Percentiles rank a stretch among this genome's conserved stretches.
phyloP scores from a whole-genome alignment of 352 stramenopile species.

The Pythium insidiosum region DNA sequence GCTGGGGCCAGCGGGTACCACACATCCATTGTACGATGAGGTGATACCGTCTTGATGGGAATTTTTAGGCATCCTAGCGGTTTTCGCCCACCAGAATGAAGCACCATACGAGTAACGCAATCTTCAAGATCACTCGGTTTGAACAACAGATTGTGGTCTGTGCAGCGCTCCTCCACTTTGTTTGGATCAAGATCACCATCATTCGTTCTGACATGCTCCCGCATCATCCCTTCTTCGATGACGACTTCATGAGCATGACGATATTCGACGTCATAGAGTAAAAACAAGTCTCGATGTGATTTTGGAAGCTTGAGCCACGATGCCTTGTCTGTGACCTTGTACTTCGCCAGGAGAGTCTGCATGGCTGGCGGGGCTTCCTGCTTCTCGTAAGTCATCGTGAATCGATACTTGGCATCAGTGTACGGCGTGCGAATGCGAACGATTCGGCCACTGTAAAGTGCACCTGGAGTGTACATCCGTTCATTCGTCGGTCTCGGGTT shows the following conservation, averaged over 20 bases:
- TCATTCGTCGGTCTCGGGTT: conserved; percentile 37
- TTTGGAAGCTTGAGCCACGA: conserved; percentile 41
- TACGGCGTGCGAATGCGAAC: conserved; percentile 48
- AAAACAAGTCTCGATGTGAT: conserved; percentile 43
- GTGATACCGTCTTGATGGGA: conserved; percentile 50
- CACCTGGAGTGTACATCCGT: conserved; percentile 31
- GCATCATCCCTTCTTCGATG: conserved; percentile 48
- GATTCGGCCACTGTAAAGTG: conserved; percentile 43
- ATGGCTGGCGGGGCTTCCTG: conserved; percentile 25
- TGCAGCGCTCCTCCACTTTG: conserved; percentile 51
- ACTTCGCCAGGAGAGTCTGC: conserved; percentile 25
- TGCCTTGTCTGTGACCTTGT: conserved; percentile 42
- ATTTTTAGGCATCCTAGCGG: conserved; percentile 57
- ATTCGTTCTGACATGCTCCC: conserved; percentile 41
- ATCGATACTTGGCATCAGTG: conserved; percentile 31
- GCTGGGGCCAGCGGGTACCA: conserved; percentile 60
- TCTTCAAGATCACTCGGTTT: conserved; percentile 52
- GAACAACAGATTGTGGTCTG: conserved; percentile 60
- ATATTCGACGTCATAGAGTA: conserved; percentile 70
- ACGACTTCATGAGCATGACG: conserved; percentile 46
- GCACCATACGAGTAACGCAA: conserved; percentile 50
- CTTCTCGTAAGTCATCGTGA: conserved; percentile 32
- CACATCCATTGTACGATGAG: conserved; percentile 43
- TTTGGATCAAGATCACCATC: conserved; percentile 46
- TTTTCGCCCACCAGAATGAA: conserved; percentile 30